These are phyloP conservation scores for Tetramitus jugosus DNA, from an alignment of 208 protist species.

Conservation along the genomic window DNA sequence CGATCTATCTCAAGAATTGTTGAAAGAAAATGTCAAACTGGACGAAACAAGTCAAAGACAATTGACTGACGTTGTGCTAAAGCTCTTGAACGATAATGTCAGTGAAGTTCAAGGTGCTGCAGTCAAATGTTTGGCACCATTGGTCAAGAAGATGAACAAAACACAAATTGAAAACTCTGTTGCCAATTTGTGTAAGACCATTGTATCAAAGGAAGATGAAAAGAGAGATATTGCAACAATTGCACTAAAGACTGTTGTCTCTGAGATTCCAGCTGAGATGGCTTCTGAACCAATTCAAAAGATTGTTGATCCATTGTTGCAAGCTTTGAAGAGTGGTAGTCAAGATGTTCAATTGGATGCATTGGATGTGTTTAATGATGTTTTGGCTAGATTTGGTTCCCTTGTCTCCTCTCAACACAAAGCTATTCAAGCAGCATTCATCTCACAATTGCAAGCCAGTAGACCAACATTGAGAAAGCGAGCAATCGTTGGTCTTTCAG, in stretches of 20 bases:
- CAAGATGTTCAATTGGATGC: conserved; percentile 44
- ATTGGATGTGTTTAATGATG: conserved; percentile 54
- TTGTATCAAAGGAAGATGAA: conserved; percentile 33
- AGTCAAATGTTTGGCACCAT: conserved; percentile 13
- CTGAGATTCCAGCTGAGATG: conserved; percentile 35
- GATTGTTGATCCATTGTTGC: conserved; percentile 33
- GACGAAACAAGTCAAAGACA: not conserved
- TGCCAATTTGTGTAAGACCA: not conserved
- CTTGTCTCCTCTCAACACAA: conserved; percentile 40
- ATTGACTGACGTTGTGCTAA: conserved; percentile 7
- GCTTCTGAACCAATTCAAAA: conserved; percentile 26
- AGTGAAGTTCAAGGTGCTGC: conserved; percentile 12
- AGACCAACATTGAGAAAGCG: conserved; percentile 46
- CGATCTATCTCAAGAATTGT: conserved; percentile 16
- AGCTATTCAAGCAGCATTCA: conserved; percentile 47
- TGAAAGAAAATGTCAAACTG: conserved; percentile 17
- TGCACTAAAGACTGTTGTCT: conserved; percentile 49
- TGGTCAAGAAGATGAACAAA: conserved; percentile 21
- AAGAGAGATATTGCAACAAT: conserved; percentile 48
- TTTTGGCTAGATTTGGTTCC: conserved; percentile 49
- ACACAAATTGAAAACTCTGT: conserved; percentile 6
- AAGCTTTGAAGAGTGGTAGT: conserved; percentile 24
- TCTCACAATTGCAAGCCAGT: conserved; percentile 40
- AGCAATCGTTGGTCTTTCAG: conserved; percentile 49
- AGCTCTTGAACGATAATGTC: not conserved